Evolutionary conservation across 441 rosid genomes (phyloP).

Genomic region (Dalechampia spathulata): DNA sequence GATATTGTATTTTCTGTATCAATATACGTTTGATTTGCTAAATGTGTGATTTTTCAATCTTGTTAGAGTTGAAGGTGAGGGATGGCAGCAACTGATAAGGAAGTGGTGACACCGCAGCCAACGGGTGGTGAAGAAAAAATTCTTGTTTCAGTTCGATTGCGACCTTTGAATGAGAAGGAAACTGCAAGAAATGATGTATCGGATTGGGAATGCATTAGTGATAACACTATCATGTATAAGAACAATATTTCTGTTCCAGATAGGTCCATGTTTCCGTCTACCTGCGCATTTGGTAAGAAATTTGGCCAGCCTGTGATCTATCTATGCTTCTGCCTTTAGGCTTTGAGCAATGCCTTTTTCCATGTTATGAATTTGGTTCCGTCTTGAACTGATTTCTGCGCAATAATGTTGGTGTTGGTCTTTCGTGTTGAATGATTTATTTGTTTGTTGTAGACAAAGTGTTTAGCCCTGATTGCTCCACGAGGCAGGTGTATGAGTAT

Average conservation of each 20-base stretch:
- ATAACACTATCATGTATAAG: conserved; percentile 57
- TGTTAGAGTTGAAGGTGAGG: conserved; percentile 23
- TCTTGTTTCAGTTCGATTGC: conserved; percentile 72
- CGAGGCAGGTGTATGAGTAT: conserved; percentile 62
- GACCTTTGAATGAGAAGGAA: conserved; percentile 87
- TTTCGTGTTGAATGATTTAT: too few species aligned
- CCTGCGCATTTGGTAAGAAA: conserved; percentile 72
- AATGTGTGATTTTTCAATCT: conserved; percentile 11
- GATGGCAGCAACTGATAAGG: conserved; percentile 45
- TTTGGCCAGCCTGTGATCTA: too few species aligned
- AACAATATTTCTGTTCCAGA: conserved; percentile 63
- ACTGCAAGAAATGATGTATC: conserved; percentile 50
- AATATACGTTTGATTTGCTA: conserved; percentile 5
- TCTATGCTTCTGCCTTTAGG: too few species aligned
- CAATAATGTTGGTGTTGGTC: too few species aligned
- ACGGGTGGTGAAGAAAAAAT: conserved; percentile 55
- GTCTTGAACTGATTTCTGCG: too few species aligned
- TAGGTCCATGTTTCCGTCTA: conserved; percentile 75
- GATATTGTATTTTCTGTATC: conserved; percentile 2
- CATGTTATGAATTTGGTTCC: too few species aligned
- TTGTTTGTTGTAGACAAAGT: conserved; percentile 52
- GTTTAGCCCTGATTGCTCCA: conserved; percentile 47
- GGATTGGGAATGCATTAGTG: conserved; percentile 85
- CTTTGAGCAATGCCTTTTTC: too few species aligned
- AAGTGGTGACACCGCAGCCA: conserved; percentile 41